Conservation (phyloP, 148 eudicot genomes). For the Beta vulgaris region DNA sequence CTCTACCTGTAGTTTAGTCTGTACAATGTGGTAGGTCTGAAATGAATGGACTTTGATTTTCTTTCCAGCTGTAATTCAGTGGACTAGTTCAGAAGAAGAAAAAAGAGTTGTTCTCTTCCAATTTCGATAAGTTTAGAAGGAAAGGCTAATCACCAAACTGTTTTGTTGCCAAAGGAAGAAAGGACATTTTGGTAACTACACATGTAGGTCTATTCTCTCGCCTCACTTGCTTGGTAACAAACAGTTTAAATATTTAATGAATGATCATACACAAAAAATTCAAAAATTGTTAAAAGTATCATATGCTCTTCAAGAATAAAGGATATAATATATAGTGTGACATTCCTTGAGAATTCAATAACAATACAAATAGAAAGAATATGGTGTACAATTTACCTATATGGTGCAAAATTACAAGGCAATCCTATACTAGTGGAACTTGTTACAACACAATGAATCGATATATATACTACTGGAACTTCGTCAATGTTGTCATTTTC, state of each 20-base stretch:
- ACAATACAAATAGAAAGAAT: background rate
- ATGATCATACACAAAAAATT: no score
- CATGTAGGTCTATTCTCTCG: no score
- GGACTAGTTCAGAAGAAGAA: conserved; percentile 1
- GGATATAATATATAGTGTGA: background rate
- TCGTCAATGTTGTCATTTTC: background rate
- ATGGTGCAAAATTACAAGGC: conserved; percentile 20
- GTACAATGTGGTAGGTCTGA: conserved; percentile 17
- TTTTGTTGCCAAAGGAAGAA: no score
- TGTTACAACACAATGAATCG: background rate
- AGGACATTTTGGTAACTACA: no score
- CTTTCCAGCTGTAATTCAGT: background rate
- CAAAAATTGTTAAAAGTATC: background rate
- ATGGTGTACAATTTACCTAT: background rate
- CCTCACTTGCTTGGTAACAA: no score
- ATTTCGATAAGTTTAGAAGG: no score
- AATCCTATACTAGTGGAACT: background rate
- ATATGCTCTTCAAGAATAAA: background rate
- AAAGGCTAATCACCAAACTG: no score
- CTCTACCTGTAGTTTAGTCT: conserved; percentile 13
- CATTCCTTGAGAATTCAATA: conserved; percentile 1
- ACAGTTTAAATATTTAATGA: no score
- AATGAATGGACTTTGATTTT: conserved; percentile 1
- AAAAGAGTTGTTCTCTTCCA: background rate
- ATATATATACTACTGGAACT: background rate